Evolutionary conservation across 1,139 yeast species (phyloP), one percentile per base, ranked within the genome.

Genomic region (Dujonia santamariae): DNA sequence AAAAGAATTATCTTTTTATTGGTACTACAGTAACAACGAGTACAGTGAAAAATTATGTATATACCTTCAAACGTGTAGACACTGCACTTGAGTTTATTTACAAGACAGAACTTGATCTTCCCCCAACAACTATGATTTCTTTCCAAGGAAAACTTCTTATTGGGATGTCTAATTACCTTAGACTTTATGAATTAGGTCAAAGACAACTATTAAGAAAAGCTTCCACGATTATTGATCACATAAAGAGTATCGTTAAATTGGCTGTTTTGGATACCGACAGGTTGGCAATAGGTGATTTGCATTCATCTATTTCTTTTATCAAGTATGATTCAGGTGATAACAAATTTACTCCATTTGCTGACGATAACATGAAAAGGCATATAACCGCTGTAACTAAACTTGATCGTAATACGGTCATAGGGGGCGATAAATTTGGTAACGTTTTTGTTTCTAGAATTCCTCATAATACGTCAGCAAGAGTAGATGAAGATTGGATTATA

Each of bases 381-480:
- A 67, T 83, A 3, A 82, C 95, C 0, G 51, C 80, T 2, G 45
- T 83, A 30, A 50, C 66, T 2, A 59, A 76, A 45, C 58, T 92
- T 6, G 98, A 92, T 54, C 72, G 77, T 38, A 80, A 79, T 39
- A 87, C 97, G 0, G 72, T 85, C 0, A 63, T 85, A 26, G 87
- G 85, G 1, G 96, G 96, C n/a, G 98, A 92, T 53, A 82, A 80
- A 48, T 88, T 84, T 59, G 97, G 98, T 1, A 85, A 83, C 48
- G 36, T 90, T 0, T 80, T 82, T 57, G 73, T 85, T 2, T 58
- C 85, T 26, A 62, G 96, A 42, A 57, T 82, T 30, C 75, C 84
- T 0, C 58, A 59, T 15, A 57, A 63, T 3, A 59, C 66, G 0
- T 67, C 78, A 0, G 55, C 59, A 30, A 57, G 65, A 31, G 59